Percentiles rank a stretch among this genome's conserved stretches.
These are phyloP conservation scores for Penicillium sp. DNA, from an alignment of 2,329 filamentous ascomycete species.

Conservation along the genomic window DNA sequence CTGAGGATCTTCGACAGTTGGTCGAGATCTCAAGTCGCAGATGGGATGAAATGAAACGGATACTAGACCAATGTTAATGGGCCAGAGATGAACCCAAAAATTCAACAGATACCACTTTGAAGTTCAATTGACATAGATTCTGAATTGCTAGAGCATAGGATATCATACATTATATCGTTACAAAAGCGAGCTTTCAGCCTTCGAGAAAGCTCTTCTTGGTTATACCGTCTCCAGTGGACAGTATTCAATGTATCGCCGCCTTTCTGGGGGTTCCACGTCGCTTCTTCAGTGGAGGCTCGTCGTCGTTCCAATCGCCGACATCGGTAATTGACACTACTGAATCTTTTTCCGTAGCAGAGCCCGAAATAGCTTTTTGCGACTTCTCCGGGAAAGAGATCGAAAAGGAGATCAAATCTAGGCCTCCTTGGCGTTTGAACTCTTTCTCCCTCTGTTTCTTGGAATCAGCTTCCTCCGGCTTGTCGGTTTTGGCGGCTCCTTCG, in stretches of 20 bases:
- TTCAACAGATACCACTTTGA: constrained; percentile 1
- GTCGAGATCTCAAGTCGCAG: constrained; percentile 63
- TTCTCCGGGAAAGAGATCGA: constrained; percentile 38
- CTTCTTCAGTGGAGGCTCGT: constrained; percentile 42
- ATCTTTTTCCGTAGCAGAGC: constrained; percentile 5
- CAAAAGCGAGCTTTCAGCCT: not conserved
- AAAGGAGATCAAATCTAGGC: constrained; percentile 36
- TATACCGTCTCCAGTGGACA: not conserved
- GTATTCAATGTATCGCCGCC: constrained; percentile 3
- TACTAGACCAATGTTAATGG: constrained; percentile 40
- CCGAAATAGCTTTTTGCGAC: not conserved
- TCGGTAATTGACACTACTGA: constrained; percentile 28
- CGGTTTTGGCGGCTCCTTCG: not conserved
- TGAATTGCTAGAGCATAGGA: not conserved
- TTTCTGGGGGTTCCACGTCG: constrained; percentile 36
- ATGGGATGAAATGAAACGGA: constrained; percentile 63
- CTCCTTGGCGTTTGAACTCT: constrained; percentile 16
- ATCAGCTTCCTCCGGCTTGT: not conserved
- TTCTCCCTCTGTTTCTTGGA: constrained; percentile 17
- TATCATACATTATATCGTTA: constrained; percentile 11
- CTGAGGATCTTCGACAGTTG: constrained; percentile 63
- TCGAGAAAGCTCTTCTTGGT: not conserved
- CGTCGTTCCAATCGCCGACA: constrained; percentile 27
- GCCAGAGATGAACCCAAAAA: not conserved
- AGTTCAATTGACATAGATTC: not conserved